Evolutionary conservation across 768 basidiomycete genomes (phyloP).

Genomic region (Melanogaster broomeanus): DNA sequence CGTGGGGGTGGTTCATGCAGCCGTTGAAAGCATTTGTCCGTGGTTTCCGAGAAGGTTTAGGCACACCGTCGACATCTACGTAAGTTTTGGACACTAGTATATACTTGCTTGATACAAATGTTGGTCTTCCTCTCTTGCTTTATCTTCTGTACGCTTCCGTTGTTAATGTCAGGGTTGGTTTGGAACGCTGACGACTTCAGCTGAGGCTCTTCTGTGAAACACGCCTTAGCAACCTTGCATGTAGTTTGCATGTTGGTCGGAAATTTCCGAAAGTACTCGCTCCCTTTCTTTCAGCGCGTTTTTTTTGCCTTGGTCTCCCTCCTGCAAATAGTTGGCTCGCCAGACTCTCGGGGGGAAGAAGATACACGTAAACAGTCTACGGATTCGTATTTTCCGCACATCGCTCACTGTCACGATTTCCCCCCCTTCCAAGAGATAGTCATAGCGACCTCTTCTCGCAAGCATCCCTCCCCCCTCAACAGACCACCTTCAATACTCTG

Average conservation of each 20-base stretch:
- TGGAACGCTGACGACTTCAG: not conserved
- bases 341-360: slow-evolving; percentile 9
- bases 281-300: slow-evolving; percentile 16
- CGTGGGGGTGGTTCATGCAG: slow-evolving; percentile 60
- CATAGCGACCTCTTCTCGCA: not conserved
- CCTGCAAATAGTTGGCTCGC: slow-evolving; percentile 8
- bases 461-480: not conserved
- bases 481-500: not conserved
- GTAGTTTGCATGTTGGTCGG: slow-evolving; percentile 26
- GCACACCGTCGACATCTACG: slow-evolving; percentile 12
- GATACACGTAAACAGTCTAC: slow-evolving; percentile 13
- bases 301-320: slow-evolving; percentile 13
- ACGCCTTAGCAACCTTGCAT: slow-evolving; percentile 14
- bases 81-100: slow-evolving; percentile 13
- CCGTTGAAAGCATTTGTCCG: slow-evolving; percentile 66
- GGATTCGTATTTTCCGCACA: not conserved
- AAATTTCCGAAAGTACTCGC: slow-evolving; percentile 24
- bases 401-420: not conserved
- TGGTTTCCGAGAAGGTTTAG: slow-evolving; percentile 66
- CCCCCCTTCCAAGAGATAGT: slow-evolving; percentile 6
- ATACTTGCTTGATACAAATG: not conserved
- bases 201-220: slow-evolving; percentile 1
- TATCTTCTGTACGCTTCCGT: slow-evolving; percentile 11
- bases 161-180: slow-evolving; percentile 1
- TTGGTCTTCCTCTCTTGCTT: not conserved